A percentile compares a stretch with the other conserved stretches of the same genome.
phyloP scores from a whole-genome alignment of 179 eudicot species.

The Spergularia azorica region DNA sequence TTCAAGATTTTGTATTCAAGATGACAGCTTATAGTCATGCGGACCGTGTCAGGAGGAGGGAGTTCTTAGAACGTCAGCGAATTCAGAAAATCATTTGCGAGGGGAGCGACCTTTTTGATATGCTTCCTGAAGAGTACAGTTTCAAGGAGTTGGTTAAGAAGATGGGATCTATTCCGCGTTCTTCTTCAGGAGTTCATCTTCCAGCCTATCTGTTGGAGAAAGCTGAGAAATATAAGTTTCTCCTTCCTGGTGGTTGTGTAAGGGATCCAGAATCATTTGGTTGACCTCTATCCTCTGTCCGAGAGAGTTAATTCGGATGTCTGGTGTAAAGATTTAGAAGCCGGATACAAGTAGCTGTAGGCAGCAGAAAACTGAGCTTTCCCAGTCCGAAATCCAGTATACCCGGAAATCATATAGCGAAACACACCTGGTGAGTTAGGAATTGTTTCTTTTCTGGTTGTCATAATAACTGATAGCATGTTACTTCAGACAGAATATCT shows the following conservation, averaged over 20 bases:
- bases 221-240: conserved; percentile 64
- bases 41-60: conserved; percentile 64
- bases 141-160: conserved; percentile 70
- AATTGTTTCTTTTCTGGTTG: neutral
- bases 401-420: neutral
- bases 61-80: conserved; percentile 52
- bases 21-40: conserved; percentile 95
- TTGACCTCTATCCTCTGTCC: neutral
- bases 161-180: conserved; percentile 79
- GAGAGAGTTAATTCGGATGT: neutral
- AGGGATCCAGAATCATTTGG: conserved; percentile 34
- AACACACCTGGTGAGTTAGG: neutral
- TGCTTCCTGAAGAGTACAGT: conserved; percentile 89
- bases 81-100: conserved; percentile 63
- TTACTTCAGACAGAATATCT: too few species aligned
- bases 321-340: neutral
- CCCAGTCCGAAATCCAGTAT: neutral
- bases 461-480: neutral
- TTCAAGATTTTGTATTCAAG: conserved; percentile 71
- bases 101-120: conserved; percentile 80
- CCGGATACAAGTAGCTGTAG: neutral
- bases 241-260: conserved; percentile 86
- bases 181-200: conserved; percentile 84
- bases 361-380: neutral
- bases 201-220: conserved; percentile 76